Base-by-base conservation (phyloP, 164 flowering plant species). In the Saururus chinensis region DNA sequence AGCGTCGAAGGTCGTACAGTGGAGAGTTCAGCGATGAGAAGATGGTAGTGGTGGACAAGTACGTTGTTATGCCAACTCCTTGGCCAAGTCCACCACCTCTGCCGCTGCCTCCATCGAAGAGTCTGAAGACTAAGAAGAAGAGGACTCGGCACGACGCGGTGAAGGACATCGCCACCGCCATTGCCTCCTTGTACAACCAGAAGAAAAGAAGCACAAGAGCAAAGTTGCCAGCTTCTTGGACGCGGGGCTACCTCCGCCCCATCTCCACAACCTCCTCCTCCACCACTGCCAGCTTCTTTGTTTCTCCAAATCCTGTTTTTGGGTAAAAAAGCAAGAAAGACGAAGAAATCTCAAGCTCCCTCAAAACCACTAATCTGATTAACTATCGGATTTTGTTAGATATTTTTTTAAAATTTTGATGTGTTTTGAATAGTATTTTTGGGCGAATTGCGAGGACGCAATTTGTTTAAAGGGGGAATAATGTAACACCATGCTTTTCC, bases 101-200 rank as follows among this genome's bases (percentile, higher is more conserved):
- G 58, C 64, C 63, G 12, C 64, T 54, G 1, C 64, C 69, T 3
- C 64, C 63, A 4, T 63, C 69, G 25, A 63, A 54, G n/a, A 26
- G 10, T 1, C 37, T 30, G 0, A 57, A 41, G 19, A 57, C 72
- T 51, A 76, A 73, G 65, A 63, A 58, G 68, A 77, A 54, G 68
- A 17, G 51, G n/a, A 84, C 70, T 68, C 83, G 79, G 69, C 75
- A 78, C n/a, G 72, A 75, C 51, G 77, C 81, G 17, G 81, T 80
- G 19, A 88, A 74, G 66, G 95, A 91, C 17, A 65, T 91, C 42
- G 82, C 82, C 14, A 82, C 64, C 52, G 91, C 79, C 10, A 65
- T 83, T 16, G 82, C 84, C 64, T 82, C 91, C 6, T 51, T 87
- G 14, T 78, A 79, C 70, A 73, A 76, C 59, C 83, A 79, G 53